Evolutionary conservation across 2,329 filamentous ascomycete genomes (phyloP), one percentile per base, ranked within the genome.

Genomic region (Aspergillus clavatus): DNA sequence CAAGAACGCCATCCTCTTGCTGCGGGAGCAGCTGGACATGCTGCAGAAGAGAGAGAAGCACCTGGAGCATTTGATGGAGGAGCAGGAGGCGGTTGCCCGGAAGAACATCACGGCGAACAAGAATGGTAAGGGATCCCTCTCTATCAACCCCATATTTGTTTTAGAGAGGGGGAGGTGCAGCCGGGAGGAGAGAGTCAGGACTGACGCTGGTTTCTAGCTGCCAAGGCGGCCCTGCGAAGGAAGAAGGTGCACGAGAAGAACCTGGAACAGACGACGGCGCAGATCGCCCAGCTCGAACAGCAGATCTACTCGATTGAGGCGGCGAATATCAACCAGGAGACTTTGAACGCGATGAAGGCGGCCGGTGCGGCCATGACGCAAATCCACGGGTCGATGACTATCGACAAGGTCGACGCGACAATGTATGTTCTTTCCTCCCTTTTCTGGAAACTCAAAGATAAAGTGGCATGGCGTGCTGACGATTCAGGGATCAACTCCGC

Each of bases 271-370:
- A 97, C 91, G 1, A 79, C 82, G 48, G 82, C 86, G 24, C 91
- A 97, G 72, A 94, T 97, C 63, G 82, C 83, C 59, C 95, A 93
- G 18, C 78, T 98, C 36, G 93, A 98, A 69, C 86, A 90, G 64
- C 89, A 98, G 69, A 94, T 97, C 64, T 93, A 93, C 69, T 85
- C 87, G 48, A 97, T 98, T 74, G 93, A 98, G 72, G 89, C 90
- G 38, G 93, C 93, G 51, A 98, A 97, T 68, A 96, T 98, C 76
- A 98, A 98, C 77, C 84, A 91, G 72, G 90, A 96, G 76, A 98
- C 93, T 10, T 77, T 97, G 54, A 81, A 85, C 56, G 91, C 90
- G 6, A 96, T 98, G 89, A 85, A 95, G 80, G 84, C 84, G 65
- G 91, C 93, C 8, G 83, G 87, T 54, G 75, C 83, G 50, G 93